These are phyloP conservation scores for Amanita inopinata DNA, from an alignment of 768 basidiomycete species.

Conservation along the genomic window DNA sequence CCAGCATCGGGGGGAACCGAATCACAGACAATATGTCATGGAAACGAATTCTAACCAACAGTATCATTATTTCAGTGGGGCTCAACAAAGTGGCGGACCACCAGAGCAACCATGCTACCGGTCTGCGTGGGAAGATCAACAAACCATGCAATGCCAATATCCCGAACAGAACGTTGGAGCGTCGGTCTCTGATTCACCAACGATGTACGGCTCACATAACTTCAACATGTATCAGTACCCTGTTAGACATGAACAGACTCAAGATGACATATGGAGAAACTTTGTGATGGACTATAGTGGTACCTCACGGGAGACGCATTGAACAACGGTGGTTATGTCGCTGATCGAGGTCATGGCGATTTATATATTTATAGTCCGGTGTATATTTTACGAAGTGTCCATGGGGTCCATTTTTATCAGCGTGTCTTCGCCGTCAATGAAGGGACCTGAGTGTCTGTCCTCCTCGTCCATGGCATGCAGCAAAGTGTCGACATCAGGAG, in stretches of 20 bases:
- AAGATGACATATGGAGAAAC: slow-evolving; percentile 30
- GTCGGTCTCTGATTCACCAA: neutral
- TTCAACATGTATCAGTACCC: slow-evolving; percentile 5
- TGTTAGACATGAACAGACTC: slow-evolving; percentile 17
- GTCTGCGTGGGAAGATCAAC: slow-evolving; percentile 4
- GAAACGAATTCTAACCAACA: neutral
- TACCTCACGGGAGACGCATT: neutral
- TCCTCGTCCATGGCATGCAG: slow-evolving; percentile 53
- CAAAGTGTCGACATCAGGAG: slow-evolving; percentile 74
- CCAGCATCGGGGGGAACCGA: neutral
- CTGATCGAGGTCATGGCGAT: neutral
- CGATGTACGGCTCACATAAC: neutral
- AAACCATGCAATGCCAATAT: neutral
- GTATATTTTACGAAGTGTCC: neutral
- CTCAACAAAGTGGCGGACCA: neutral
- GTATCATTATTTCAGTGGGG: neutral
- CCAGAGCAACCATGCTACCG: neutral
- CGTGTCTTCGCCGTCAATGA: slow-evolving; percentile 32
- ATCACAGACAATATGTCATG: neutral
- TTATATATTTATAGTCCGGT: neutral
- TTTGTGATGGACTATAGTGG: slow-evolving; percentile 23
- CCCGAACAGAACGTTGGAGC: neutral
- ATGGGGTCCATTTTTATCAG: slow-evolving; percentile 46
- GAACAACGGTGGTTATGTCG: neutral
- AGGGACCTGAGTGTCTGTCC: slow-evolving; percentile 23